Base-by-base conservation (phyloP, 306 rosid species). In the Inga laurina region DNA sequence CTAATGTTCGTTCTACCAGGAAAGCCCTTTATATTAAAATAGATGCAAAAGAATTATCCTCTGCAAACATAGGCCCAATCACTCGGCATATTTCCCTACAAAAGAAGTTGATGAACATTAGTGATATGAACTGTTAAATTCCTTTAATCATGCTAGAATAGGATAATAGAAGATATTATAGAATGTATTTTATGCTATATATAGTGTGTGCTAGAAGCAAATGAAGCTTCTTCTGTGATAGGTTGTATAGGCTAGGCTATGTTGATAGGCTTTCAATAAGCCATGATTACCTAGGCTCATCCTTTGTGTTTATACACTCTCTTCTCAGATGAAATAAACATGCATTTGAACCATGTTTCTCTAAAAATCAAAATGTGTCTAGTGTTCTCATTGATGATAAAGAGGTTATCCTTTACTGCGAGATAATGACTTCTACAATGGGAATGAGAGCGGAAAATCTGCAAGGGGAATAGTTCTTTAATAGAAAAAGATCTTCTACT, bases 301-400 rank as follows among this genome's bases (percentile, higher is more conserved):
- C n/a, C 22, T 52, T 52, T 18, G 59, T 52, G 22, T 52, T 2
- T 18, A 18, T 52, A 18, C 19, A 18, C 22, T 10, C 59, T 52
- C 22, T 18, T 52, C 59, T 52, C 22, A 15, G 56, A 49, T 49
- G 56, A 49, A 49, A 49, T 49, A 52, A 18, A 52, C 10, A 52
- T 52, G 59, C 59, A 52, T 52, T 52, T 19, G 22, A 52, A 19
- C 59, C 59, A 52, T 52, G 18, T 52, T 52, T 52, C 59, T 7
- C 3, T 52, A 52, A 9, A 52, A 52, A 18, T 16, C 59, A 27
- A 62, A 45, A 80, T 34, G 41, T 56, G 59, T 57, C 52, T 56
- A 30, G 41, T 64, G 7, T 73, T 59, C 54, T 73, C 76, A 73
- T 72, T 34, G 79, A 43, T 68, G 76, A 49, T 84, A 72, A 43